Evolutionary conservation across 768 basidiomycete genomes (phyloP), one percentile per base, ranked within the genome.

Genomic region (Kwoniella dejecticola): DNA sequence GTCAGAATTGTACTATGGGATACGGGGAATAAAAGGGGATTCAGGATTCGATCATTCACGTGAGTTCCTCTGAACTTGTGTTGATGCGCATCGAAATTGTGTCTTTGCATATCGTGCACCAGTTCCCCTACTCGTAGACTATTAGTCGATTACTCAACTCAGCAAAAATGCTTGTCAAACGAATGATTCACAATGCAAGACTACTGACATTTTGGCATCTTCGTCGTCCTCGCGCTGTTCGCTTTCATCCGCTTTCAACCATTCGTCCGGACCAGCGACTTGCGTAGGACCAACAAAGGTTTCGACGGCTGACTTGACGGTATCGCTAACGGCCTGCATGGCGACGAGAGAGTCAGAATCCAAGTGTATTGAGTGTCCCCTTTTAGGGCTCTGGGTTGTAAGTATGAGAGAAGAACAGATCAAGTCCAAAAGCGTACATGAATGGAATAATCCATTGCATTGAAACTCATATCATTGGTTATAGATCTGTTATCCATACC

Each of bases 41-140:
- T n/a, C 36, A 8, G 17, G 17, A 13, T 7, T 1, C 17, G 2
- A 1, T 23, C 11, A 52, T 49, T 52, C 40, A 60, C 59, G 52
- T 68, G 67, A 11, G 67, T 68, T 3, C 67, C 67, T 50, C 67
- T 31, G 36, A 58, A 65, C 29, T 52, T 58, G 42, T 68, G 67
- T 30, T 62, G 60, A 41, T 68, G 67, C 30, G 60, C 36, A 50
- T 66, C 64, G 24, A 66, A 66, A 45, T 62, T 66, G 30, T 55
- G 53, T 23, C 48, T 40, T 42, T 62, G 60, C 64, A 66, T 66
- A 44, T 62, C 56, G 44, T 56, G 45, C 8, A 66, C 60, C 29
- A 58, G 24, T 56, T 66, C 60, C 24, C 64, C 60, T 4, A 66
- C 59, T 38, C 59, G 59, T 23, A 60, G 19, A 3, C 59, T 60